Evolutionary conservation across 345 rosid genomes (phyloP), one percentile per base, ranked within the genome.

Genomic region (Gossypium bickii): DNA sequence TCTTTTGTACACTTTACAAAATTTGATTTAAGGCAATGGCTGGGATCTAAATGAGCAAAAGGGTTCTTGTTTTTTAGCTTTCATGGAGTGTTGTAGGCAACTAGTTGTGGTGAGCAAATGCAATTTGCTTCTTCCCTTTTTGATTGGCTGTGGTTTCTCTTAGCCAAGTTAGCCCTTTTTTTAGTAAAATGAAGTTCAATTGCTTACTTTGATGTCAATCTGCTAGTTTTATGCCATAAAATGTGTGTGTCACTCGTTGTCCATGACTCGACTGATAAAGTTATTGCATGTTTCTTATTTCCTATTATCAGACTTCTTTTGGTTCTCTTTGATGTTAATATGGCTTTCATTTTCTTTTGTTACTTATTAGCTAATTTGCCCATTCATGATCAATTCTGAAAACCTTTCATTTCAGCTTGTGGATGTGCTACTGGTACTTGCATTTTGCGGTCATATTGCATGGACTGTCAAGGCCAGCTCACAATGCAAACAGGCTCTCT

Each of bases 391-490:
- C 13, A 66, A 49, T 81, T 79, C 59, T 62, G 8, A 24, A 24
- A 41, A 48, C 70, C 80, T 81, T 71, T 60, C 29, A 17, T 85
- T 88, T 83, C 90, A 95, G 99, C 71, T 90, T 65, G 81, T 85
- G 88, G 82, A 86, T 85, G 93, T 85, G 80, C 87, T 95, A 80
- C 78, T 93, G 85, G 80, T 93, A 61, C 89, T 89, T 41, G 90
- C 81, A 65, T 80, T 88, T 24, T 70, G 86, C 57, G 47, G 80
- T 81, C 75, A 78, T 67, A 79, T 81, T 83, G 83, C 79, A 78
- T 86, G 87, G 90, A 77, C 66, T 74, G 81, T 83, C 77, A 67
- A 64, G 79, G 87, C 86, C 77, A 84, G 78, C 80, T 76, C 86
- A 34, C 82, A 82, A 80, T 93, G 98, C 87, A 85, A 78, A 70